Evolutionary conservation across 441 rosid genomes (phyloP).

Genomic region (Adansonia grandidieri): DNA sequence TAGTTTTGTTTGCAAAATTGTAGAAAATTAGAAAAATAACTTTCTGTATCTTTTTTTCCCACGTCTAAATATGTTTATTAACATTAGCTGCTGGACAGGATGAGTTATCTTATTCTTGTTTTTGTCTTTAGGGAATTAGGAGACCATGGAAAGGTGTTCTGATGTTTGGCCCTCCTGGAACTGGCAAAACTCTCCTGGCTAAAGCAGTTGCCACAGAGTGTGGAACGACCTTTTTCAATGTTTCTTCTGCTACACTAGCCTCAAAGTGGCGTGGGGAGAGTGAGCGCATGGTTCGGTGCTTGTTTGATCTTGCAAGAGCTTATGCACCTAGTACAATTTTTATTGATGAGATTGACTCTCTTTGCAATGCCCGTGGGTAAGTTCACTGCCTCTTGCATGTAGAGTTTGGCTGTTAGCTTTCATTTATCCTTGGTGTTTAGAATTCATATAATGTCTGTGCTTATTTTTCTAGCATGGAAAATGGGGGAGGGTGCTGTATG

Average conservation of each 20-base stretch:
- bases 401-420: background rate
- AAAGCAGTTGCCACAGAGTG: conserved; percentile 90
- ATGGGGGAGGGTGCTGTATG: background rate
- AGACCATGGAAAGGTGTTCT: conserved; percentile 96
- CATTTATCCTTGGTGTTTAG: background rate
- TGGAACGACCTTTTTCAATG: conserved; percentile 80
- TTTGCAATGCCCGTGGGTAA: conserved; percentile 84
- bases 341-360: conserved; percentile 86
- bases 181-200: conserved; percentile 83
- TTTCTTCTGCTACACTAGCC: conserved; percentile 84
- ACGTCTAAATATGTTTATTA: background rate
- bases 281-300: conserved; percentile 90
- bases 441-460: background rate
- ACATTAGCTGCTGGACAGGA: background rate
- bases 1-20: background rate
- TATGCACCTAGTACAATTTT: conserved; percentile 92
- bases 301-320: conserved; percentile 89
- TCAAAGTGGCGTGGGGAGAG: conserved; percentile 96
- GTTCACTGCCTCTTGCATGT: conserved; percentile 21
- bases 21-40: background rate
- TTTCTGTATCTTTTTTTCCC: background rate
- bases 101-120: conserved; percentile 7
- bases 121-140: conserved; percentile 70
- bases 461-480: background rate
- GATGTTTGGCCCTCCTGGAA: conserved; percentile 95